Base-by-base conservation (phyloP, 306 rosid genomes). In the Pyrus communis region DNA sequence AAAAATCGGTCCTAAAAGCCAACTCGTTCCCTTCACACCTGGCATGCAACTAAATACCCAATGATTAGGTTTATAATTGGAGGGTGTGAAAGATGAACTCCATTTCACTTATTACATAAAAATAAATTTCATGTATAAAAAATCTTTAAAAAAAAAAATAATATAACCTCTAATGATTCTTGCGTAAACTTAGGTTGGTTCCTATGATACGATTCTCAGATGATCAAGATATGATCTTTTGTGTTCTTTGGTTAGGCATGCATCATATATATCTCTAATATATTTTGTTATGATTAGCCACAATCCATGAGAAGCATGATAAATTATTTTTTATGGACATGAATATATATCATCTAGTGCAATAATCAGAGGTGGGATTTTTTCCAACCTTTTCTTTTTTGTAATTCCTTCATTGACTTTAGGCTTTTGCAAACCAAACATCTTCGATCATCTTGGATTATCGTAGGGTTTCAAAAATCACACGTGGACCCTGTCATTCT, bases 401-500 rank as follows among this genome's bases (percentile, higher is more conserved):
- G 85, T 75, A 78, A 85, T 79, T 80, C 84, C 79, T 78, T 76
- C 89, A 84, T 91, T 89, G 93, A 87, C 92, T 87, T 89, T 86
- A 78, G 86, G 80, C 78, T 69, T 68, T 58, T 35, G 40, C 21
- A 55, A 69, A 74, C 71, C 69, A 77, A 71, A 82, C 84, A 85
- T 74, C 35, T 72, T 82, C 74, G 60, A 76, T 66, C 25, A 73
- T 78, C 52, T 74, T 86, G 82, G 83, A 78, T 84, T 84, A 87
- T 88, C 86, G 84, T 85, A 82, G 89, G 94, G 92, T 69, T 81
- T 83, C 45, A 28, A 83, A 89, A 79, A 78, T 81, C 91, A 87
- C 91, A 90, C 87, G 92, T 84, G 93, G 93, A 90, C 90, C 86
- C 77, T 86, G 85, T 89, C 93, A 33, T 83, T 83, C 90, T 87